These are phyloP conservation scores for Elsinoe perseae DNA, from an alignment of 2,329 filamentous ascomycete genomes.

Conservation along the genomic window DNA sequence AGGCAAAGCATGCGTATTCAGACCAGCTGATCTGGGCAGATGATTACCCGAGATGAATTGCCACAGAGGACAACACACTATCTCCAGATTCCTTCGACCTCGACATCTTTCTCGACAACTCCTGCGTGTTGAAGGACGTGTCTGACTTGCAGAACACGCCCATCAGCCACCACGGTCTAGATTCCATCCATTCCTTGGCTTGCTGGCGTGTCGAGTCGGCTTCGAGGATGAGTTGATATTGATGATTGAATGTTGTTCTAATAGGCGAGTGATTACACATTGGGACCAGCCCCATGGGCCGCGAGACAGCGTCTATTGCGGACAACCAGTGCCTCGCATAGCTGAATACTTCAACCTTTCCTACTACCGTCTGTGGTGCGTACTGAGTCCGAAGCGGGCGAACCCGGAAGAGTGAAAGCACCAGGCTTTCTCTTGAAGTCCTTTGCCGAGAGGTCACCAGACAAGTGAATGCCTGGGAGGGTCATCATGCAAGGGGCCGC, in stretches of 20 bases:
- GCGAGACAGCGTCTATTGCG: constrained; percentile 15
- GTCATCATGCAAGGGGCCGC: constrained; percentile 8
- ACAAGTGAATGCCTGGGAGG: constrained; percentile 13
- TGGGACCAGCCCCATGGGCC: constrained; percentile 15
- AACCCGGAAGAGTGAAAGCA: constrained; percentile 13
- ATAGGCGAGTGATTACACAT: constrained; percentile 13
- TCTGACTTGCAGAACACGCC: not conserved
- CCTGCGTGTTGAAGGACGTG: not conserved
- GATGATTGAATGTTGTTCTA: not conserved
- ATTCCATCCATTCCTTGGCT: not conserved
- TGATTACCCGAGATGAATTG: not conserved
- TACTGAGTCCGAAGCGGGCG: constrained; percentile 10
- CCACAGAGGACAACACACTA: not conserved
- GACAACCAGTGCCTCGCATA: constrained; percentile 10
- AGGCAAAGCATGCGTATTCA: constrained; percentile 10
- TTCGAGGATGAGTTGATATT: not conserved
- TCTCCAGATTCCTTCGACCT: not conserved
- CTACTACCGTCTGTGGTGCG: constrained; percentile 7
- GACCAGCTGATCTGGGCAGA: constrained; percentile 10
- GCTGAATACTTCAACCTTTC: constrained; percentile 12
- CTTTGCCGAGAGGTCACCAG: not conserved
- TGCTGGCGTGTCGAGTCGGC: not conserved
- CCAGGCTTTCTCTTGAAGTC: constrained; percentile 14
- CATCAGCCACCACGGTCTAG: not conserved
- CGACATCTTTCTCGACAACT: not conserved